These are phyloP conservation scores for Penicillium aurantiogriseum DNA, from an alignment of 2,329 filamentous ascomycete genomes.

Conservation along the genomic window DNA sequence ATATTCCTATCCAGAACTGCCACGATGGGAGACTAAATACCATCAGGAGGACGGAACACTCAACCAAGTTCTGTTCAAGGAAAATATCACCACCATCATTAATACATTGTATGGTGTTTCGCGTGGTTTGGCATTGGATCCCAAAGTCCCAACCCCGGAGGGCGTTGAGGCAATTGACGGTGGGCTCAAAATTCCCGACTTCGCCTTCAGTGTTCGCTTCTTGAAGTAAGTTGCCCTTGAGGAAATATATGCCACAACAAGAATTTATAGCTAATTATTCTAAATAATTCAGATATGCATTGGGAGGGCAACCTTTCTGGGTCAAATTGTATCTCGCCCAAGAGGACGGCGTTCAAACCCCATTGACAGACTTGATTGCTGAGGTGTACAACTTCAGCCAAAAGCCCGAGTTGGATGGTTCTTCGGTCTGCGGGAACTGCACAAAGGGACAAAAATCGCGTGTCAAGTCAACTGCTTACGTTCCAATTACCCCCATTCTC, in stretches of 20 bases:
- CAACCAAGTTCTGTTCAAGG: slow-evolving; percentile 1
- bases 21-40: slow-evolving; percentile 2
- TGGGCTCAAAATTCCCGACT: slow-evolving; percentile 7
- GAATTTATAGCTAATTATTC: background rate
- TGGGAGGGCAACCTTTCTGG: slow-evolving; percentile 13
- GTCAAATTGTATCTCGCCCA: slow-evolving; percentile 11
- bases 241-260: too few relatives aligned
- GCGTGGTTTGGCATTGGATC: slow-evolving; percentile 5
- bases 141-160: slow-evolving; percentile 2
- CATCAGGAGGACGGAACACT: slow-evolving; percentile 2
- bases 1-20: slow-evolving; percentile 10
- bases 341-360: slow-evolving; percentile 7
- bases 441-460: background rate
- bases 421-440: slow-evolving; percentile 7
- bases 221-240: slow-evolving; percentile 1
- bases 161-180: slow-evolving; percentile 10
- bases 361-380: slow-evolving; percentile 7
- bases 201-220: slow-evolving; percentile 13
- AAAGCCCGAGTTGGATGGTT: slow-evolving; percentile 7
- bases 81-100: background rate
- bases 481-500: slow-evolving; percentile 10
- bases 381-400: slow-evolving; percentile 16
- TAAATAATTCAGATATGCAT: slow-evolving; percentile 6
- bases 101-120: slow-evolving; percentile 10
- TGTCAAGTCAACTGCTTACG: slow-evolving; percentile 8